Conservation (phyloP, 176 grass and related monocot species). For the Zoysia pacifica region DNA sequence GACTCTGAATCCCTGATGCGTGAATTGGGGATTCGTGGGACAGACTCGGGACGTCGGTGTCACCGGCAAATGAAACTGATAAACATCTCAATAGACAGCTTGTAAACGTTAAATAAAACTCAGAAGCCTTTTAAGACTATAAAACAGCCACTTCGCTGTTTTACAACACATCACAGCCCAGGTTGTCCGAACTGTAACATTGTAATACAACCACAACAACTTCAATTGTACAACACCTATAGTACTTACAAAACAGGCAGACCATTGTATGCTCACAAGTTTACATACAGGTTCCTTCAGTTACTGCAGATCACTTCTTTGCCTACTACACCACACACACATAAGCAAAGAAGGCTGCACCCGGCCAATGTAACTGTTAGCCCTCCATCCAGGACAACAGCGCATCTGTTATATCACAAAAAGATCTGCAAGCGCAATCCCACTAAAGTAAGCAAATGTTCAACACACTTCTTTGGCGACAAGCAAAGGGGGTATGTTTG, state of each 20-base stretch:
- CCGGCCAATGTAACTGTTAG: not conserved
- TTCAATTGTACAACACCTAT: conserved; percentile 18
- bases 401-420: not conserved
- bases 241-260: conserved; percentile 36
- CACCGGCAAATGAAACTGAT: too few species aligned
- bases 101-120: not conserved
- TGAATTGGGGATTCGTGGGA: too few species aligned
- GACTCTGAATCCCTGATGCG: too few species aligned
- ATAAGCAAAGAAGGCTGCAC: conserved; percentile 3
- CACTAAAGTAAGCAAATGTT: conserved; percentile 8
- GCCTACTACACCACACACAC: conserved; percentile 13
- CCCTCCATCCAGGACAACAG: not conserved
- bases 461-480: not conserved
- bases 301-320: not conserved
- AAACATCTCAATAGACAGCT: not conserved
- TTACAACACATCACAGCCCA: not conserved
- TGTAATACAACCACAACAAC: not conserved
- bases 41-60: too few species aligned
- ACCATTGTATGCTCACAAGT: conserved; percentile 28
- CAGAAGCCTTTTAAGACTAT: not conserved
- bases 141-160: not conserved
- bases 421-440: conserved; percentile 19
- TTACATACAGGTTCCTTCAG: not conserved
- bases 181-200: not conserved
- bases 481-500: not conserved